Conservation (phyloP, 345 rosid species). For the Angophora floribunda region DNA sequence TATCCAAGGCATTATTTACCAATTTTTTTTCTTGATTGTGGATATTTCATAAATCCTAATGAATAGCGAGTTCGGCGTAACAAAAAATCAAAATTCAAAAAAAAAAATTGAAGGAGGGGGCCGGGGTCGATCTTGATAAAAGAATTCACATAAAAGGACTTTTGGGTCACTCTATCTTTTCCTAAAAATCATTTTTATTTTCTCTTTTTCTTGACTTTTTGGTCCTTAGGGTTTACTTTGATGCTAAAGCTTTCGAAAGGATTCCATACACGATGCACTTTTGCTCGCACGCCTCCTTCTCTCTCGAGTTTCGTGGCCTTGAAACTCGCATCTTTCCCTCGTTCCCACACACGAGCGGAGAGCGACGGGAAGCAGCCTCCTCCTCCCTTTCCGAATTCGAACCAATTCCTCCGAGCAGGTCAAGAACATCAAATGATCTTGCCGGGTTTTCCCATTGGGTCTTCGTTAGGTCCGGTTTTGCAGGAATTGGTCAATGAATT, state of each 20-base stretch:
- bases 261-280: neutral
- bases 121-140: neutral
- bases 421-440: neutral
- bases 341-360: neutral
- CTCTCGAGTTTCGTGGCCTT: neutral
- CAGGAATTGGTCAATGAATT: neutral
- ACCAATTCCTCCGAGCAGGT: neutral
- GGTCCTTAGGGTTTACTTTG: neutral
- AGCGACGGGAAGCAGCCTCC: neutral
- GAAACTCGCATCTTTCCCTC: neutral
- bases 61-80: neutral
- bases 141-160: neutral
- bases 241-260: neutral
- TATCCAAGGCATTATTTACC: neutral
- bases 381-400: neutral
- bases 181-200: neutral
- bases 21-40: neutral
- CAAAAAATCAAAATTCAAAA: neutral
- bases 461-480: neutral
- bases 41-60: neutral
- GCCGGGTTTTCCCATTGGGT: neutral
- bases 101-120: neutral
- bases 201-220: neutral
- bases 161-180: neutral
- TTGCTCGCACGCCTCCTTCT: neutral